Percentiles rank a stretch among this genome's conserved stretches.
phyloP scores from a whole-genome alignment of 2,329 filamentous ascomycete genomes.

The Fusarium nurragi region DNA sequence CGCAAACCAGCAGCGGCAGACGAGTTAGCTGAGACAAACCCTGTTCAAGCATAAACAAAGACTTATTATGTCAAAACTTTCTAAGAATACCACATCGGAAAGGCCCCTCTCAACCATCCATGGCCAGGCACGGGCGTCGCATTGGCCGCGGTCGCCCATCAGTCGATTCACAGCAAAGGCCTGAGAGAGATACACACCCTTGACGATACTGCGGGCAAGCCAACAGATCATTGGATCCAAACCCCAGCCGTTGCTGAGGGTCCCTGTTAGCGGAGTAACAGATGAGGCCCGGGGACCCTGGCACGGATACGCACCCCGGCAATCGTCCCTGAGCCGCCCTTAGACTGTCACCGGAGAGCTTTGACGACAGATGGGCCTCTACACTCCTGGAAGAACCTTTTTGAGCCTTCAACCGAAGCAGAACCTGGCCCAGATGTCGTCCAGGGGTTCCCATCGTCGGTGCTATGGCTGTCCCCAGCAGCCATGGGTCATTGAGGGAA shows the following conservation, averaged over 20 bases:
- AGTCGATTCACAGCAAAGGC: constrained; percentile 36
- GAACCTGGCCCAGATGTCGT: constrained; percentile 12
- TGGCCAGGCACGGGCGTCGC: constrained; percentile 32
- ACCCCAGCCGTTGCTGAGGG: constrained; percentile 28
- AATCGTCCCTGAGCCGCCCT: constrained; percentile 37
- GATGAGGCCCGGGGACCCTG: constrained; percentile 21
- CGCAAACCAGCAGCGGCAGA: constrained; percentile 17
- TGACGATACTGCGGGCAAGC: constrained; percentile 5
- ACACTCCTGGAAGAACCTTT: constrained; percentile 29
- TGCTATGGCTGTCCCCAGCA: constrained; percentile 36
- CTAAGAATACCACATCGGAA: constrained; percentile 24
- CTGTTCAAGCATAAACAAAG: constrained; percentile 41
- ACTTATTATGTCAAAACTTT: constrained; percentile 17
- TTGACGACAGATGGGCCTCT: constrained; percentile 34
- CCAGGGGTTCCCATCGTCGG: constrained; percentile 32
- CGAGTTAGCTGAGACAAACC: constrained; percentile 26
- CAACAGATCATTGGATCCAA: constrained; percentile 30
- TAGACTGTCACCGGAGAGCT: constrained; percentile 36
- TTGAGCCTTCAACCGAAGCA: constrained; percentile 25
- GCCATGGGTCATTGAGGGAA: constrained; percentile 28
- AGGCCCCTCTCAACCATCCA: constrained; percentile 16
- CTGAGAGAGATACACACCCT: constrained; percentile 34
- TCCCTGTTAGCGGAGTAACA: constrained; percentile 26
- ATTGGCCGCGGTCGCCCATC: constrained; percentile 41
- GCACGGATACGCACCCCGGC: constrained; percentile 13